phyloP scores from a whole-genome alignment of 2,329 filamentous ascomycete species.

The Pseudogymnoascus sp. region DNA sequence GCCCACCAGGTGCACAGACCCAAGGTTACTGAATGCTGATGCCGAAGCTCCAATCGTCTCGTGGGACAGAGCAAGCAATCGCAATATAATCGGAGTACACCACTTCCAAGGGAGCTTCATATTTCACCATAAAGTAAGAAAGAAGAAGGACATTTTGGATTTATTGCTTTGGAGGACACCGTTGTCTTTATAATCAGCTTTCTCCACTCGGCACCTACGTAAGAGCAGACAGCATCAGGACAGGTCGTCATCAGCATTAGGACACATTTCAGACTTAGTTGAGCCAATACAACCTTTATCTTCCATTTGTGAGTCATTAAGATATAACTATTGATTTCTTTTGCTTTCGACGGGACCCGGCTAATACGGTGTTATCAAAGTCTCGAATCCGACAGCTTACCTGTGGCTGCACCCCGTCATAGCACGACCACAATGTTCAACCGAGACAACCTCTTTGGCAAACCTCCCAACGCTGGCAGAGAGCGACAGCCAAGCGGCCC shows the following conservation, averaged over 20 bases:
- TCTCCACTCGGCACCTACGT: constrained; percentile 1
- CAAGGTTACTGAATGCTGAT: constrained; percentile 3
- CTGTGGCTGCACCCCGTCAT: neutral
- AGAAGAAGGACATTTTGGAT: neutral
- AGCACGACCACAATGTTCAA: constrained; percentile 30
- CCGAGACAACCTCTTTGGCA: constrained; percentile 40
- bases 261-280: constrained; percentile 5
- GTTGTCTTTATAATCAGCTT: neutral
- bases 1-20: constrained; percentile 11
- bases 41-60: constrained; percentile 7
- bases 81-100: constrained; percentile 9
- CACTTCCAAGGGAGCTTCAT: constrained; percentile 13
- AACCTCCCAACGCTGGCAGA: constrained; percentile 31
- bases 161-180: neutral
- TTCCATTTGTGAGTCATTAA: neutral
- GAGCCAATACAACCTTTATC: constrained; percentile 3
- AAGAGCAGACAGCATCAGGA: constrained; percentile 10
- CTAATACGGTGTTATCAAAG: constrained; percentile 33
- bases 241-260: constrained; percentile 9
- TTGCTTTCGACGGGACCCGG: neutral
- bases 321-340: neutral
- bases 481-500: constrained; percentile 29
- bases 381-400: neutral
- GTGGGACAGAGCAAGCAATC: constrained; percentile 11
- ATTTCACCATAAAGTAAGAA: neutral